Evolutionary conservation across 2,329 filamentous ascomycete genomes (phyloP).

Genomic region (Dactylellina haptotyla): DNA sequence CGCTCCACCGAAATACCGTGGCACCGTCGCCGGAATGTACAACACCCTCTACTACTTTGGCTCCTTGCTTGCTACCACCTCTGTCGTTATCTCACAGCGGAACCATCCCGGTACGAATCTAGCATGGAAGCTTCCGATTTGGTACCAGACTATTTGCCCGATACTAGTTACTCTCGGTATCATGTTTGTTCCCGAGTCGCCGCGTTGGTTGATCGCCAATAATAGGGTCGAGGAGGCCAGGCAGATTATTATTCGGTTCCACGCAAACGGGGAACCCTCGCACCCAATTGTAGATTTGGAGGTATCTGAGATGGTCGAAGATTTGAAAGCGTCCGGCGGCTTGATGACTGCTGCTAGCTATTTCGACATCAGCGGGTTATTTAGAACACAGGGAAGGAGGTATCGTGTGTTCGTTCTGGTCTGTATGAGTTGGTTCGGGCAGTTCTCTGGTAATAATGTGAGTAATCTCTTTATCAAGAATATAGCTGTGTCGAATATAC

Average conservation of each 20-base stretch:
- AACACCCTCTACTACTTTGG: slow-evolving; percentile 66
- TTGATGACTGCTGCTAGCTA: slow-evolving; percentile 51
- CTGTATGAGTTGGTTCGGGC: slow-evolving; percentile 67
- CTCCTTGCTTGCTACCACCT: slow-evolving; percentile 61
- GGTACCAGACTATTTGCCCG: slow-evolving; percentile 65
- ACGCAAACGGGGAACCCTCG: slow-evolving; percentile 67
- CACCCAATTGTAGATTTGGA: slow-evolving; percentile 68
- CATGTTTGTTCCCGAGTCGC: slow-evolving; percentile 71
- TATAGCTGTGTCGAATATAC: background rate
- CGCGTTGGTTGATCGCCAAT: slow-evolving; percentile 71
- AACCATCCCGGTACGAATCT: slow-evolving; percentile 62
- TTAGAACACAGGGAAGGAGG: slow-evolving; percentile 59
- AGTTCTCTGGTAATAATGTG: slow-evolving; percentile 65
- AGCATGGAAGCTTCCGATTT: slow-evolving; percentile 70
- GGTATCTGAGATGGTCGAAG: slow-evolving; percentile 69
- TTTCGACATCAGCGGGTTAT: slow-evolving; percentile 56
- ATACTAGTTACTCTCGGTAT: slow-evolving; percentile 65
- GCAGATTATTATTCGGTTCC: slow-evolving; percentile 69
- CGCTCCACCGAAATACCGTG: slow-evolving; percentile 71
- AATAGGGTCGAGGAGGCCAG: slow-evolving; percentile 70
- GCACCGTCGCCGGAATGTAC: slow-evolving; percentile 70
- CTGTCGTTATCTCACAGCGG: slow-evolving; percentile 65
- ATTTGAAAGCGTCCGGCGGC: slow-evolving; percentile 60
- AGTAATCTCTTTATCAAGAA: slow-evolving; percentile 59
- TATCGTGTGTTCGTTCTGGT: slow-evolving; percentile 64